Percentiles rank a stretch among this genome's conserved stretches.
Conservation (phyloP, 441 rosid species). For the Rhodomyrtus psidioides region DNA sequence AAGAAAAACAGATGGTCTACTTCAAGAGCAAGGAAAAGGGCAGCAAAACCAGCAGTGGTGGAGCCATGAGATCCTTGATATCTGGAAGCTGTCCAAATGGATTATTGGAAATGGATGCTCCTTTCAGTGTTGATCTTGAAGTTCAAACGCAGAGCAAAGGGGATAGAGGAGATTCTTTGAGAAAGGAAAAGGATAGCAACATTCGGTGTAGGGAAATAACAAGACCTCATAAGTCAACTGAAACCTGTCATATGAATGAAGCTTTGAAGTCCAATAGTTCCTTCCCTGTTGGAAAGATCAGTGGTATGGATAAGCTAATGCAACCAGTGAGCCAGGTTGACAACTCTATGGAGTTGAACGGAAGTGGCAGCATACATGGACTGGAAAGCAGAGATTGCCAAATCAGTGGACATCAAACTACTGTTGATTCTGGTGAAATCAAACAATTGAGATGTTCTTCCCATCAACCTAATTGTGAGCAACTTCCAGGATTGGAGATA, state of each 20-base stretch:
- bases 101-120: background rate
- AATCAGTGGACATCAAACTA: slow-evolving; percentile 4
- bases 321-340: background rate
- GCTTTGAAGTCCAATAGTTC: slow-evolving; percentile 9
- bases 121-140: background rate
- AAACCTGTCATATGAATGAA: slow-evolving; percentile 11
- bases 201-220: slow-evolving; percentile 22
- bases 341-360: background rate
- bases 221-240: slow-evolving; percentile 30
- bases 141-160: slow-evolving; percentile 18
- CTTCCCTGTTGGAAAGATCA: slow-evolving; percentile 8
- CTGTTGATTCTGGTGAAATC: background rate
- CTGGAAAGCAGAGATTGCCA: background rate
- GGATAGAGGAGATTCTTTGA: slow-evolving; percentile 13
- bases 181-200: slow-evolving; percentile 23
- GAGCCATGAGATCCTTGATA: slow-evolving; percentile 30
- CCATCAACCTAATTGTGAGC: background rate
- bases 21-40: slow-evolving; percentile 21
- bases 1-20: slow-evolving; percentile 13
- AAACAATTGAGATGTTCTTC: background rate
- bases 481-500: background rate
- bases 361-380: background rate
- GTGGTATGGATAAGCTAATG: background rate
- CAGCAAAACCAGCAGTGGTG: slow-evolving; percentile 18
- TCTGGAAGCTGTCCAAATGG: slow-evolving; percentile 6